Evolutionary conservation across 169 alveolate species (phyloP), one percentile per base, ranked within the genome.

Genomic region (Plasmodium gonderi): DNA sequence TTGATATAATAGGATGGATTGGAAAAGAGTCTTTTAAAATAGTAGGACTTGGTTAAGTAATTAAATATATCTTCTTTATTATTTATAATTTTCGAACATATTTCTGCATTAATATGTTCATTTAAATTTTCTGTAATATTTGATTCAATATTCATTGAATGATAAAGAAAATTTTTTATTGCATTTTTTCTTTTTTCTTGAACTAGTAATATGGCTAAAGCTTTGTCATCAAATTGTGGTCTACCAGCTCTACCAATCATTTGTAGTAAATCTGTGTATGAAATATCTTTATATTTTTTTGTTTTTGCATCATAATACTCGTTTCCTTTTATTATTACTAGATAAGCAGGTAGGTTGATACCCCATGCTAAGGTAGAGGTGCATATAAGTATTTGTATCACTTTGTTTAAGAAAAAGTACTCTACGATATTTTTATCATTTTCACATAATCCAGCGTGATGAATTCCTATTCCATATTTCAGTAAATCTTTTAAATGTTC

Each of bases 211-310:
- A 98, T 98, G 4, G 99, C 99, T 54, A 96, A 97, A 1, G 99
- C 99, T 40, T 98, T 96, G 38, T 97, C 97, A 95, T 99, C 99
- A 92, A 96, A 98, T 91, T 98, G 98, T 4, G 99, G 99, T 60
- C 99, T 97, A 14, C 99, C 99, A 17, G 99, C 99, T 91, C 99
- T 98, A 26, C 99, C 99, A 91, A 98, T 98, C 99, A 98, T 98
- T 97, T 98, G 98, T 40, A 69, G 29, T 38, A 95, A 91, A 77
- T 92, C 96, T 17, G 95, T 89, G 36, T 92, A 93, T 0, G 97
- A 82, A 29, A 92, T 94, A 36, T 93, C 96, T 36, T 83, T 91
- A 74, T 95, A 89, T 38, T 79, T 93, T 29, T 94, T 91, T 74
- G 95, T 91, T 95, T 94, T 95, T 1, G 96, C 95, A 79, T 95